Base-by-base conservation (phyloP, 1,139 yeast species). In the Geotrichum carabidarum region DNA sequence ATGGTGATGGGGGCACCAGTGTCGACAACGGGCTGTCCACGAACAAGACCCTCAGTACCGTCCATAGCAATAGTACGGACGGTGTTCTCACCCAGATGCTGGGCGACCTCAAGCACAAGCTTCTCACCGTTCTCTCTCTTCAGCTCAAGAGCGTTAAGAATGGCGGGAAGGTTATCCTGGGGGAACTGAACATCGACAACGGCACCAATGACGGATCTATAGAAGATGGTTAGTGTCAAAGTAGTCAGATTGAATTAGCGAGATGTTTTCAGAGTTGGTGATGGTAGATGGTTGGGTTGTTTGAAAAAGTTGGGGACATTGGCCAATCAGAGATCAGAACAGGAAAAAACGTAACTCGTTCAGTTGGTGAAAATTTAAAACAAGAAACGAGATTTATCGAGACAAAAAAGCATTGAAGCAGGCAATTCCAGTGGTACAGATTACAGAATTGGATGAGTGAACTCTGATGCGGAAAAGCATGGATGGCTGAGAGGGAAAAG, bases 31-130 rank as follows among this genome's bases (percentile, higher is more conserved):
- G 79, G 61, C 72, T 88, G 86, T 77, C 99, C 99, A 84, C 99
- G 93, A 71, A 90, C 96, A 73, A 93, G 86, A 89, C 99, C 99
- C 78, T 93, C 98, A 69, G 99, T 93, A 87, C 98, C 99, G 78
- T 93, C 99, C 99, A 93, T 93, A 74, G 99, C 98, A 87, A 93
- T 93, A 74, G 99, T 87, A 84, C 99, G 91, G 76, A 93, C 98
- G 70, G 98, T 87, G 88, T 90, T 90, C 82, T 93, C 99, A 82
- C 99, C 99, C 78, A 93, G 84, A 78, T 93, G 99, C 81, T 93
- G 99, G 71, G 99, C 94, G 69, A 93, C 99, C 81, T 93, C 99
- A 71, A 93, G 85, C 65, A 93, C 93, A 73, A 93, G 84, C 72
- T 81, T 80, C 65, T 78, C 76, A 60, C 83, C 83, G 62, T 74